Percentiles rank a stretch among this genome's conserved stretches.
These are phyloP conservation scores for Shiraia sp. DNA, from an alignment of 2,329 filamentous ascomycete species.

Conservation along the genomic window DNA sequence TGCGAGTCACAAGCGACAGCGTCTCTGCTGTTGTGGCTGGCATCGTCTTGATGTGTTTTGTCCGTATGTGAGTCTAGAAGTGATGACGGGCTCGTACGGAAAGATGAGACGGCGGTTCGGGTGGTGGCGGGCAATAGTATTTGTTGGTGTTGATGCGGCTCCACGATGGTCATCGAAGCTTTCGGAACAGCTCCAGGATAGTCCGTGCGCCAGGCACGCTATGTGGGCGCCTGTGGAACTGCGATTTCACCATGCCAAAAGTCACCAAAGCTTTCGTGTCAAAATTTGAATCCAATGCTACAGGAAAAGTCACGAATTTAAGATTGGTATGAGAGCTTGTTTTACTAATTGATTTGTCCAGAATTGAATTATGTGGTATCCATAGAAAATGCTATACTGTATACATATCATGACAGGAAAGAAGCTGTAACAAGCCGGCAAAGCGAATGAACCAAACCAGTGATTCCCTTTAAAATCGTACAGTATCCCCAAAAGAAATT, in stretches of 20 bases:
- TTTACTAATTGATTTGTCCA: slow-evolving; percentile 1
- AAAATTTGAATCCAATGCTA: neutral
- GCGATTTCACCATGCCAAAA: neutral
- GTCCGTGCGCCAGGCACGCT: slow-evolving; percentile 28
- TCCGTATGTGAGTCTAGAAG: slow-evolving; percentile 6
- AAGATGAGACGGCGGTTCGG: slow-evolving; percentile 16
- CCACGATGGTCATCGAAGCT: slow-evolving; percentile 38
- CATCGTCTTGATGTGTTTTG: slow-evolving; percentile 59
- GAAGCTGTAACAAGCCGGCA: neutral
- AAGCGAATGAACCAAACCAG: slow-evolving; percentile 2
- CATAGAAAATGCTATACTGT: slow-evolving; percentile 14
- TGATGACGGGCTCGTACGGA: slow-evolving; percentile 6
- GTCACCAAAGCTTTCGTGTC: neutral
- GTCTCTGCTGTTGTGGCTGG: slow-evolving; percentile 96
- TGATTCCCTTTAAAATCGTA: neutral
- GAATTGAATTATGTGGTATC: slow-evolving; percentile 22
- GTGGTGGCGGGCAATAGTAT: slow-evolving; percentile 18
- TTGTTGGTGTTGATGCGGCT: slow-evolving; percentile 40
- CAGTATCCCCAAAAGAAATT: neutral
- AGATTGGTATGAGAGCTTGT: no score
- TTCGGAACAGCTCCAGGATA: slow-evolving; percentile 18
- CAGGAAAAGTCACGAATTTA: no score
- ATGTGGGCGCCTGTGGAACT: slow-evolving; percentile 2
- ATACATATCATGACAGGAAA: slow-evolving; percentile 1
- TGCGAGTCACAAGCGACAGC: slow-evolving; percentile 89